These are phyloP conservation scores for Cryphonectria carpinicola DNA, from an alignment of 2,329 filamentous ascomycete genomes.

Conservation along the genomic window DNA sequence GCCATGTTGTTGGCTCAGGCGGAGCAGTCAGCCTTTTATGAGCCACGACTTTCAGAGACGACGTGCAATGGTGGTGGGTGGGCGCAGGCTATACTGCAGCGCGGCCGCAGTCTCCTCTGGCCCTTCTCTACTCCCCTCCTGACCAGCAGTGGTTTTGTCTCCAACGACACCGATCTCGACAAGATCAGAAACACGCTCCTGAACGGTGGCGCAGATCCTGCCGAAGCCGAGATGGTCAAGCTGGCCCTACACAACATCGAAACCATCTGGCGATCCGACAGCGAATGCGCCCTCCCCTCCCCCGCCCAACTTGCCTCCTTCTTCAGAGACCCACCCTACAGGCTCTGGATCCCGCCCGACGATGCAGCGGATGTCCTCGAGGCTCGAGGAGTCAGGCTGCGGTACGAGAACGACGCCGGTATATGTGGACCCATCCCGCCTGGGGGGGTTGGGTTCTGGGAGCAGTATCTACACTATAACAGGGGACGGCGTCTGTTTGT, in stretches of 20 bases:
- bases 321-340: neutral
- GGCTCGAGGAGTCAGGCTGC: neutral
- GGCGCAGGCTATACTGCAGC: neutral
- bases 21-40: neutral
- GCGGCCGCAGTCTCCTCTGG: neutral
- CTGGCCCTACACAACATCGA: neutral
- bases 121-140: neutral
- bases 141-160: neutral
- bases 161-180: neutral
- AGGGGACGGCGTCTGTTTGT: neutral
- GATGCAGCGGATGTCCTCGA: neutral
- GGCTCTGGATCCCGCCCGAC: neutral
- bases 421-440: neutral
- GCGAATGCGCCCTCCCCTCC: neutral
- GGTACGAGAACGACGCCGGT: neutral
- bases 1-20: neutral
- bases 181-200: neutral
- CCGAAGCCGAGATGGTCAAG: neutral
- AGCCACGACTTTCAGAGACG: neutral
- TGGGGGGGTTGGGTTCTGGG: neutral
- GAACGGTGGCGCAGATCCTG: neutral
- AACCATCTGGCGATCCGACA: neutral
- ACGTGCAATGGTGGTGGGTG: neutral
- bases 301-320: neutral
- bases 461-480: conserved; percentile 2